These are phyloP conservation scores for Pachysandra terminalis DNA, from an alignment of 164 flowering plant species.

Conservation along the genomic window DNA sequence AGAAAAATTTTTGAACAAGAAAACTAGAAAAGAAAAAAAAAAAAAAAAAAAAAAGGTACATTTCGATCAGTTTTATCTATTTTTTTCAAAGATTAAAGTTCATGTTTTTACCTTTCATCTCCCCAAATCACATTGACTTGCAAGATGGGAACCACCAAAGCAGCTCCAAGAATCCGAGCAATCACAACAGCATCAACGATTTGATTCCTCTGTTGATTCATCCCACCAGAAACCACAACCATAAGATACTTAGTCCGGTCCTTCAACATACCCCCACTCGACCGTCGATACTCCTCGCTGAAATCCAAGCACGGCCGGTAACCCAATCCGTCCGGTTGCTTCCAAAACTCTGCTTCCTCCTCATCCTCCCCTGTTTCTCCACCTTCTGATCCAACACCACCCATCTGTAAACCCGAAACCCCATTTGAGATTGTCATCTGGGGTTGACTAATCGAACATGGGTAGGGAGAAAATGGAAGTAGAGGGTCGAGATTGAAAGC, in stretches of 20 bases:
- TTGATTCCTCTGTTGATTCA: constrained; percentile 98
- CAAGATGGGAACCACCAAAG: constrained; percentile 83
- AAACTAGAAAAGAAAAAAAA: too few relatives aligned
- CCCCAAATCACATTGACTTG: constrained; percentile 97
- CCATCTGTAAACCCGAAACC: constrained; percentile 5
- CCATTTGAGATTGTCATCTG: constrained; percentile 8
- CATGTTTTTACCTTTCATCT: constrained; percentile 77
- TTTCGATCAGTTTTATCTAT: too few relatives aligned
- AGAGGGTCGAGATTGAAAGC: constrained; percentile 37
- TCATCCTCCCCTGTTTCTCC: constrained; percentile 7
- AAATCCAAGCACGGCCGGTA: constrained; percentile 74
- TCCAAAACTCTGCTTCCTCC: constrained; percentile 56
- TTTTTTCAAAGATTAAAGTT: too few relatives aligned
- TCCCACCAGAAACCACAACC: constrained; percentile 94
- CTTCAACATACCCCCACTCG: constrained; percentile 38
- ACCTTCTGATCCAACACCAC: neutral
- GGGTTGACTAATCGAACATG: constrained; percentile 33
- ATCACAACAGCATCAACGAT: constrained; percentile 97
- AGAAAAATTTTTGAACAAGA: too few relatives aligned
- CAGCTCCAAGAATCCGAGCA: constrained; percentile 93
- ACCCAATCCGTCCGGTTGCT: constrained; percentile 83
- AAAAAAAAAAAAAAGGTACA: too few relatives aligned
- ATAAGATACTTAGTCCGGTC: constrained; percentile 66
- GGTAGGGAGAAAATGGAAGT: constrained; percentile 40
- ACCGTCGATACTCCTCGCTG: constrained; percentile 41